Evolutionary conservation across 2,329 filamentous ascomycete species (phyloP).

Genomic region (Lasiodiplodia sp.): DNA sequence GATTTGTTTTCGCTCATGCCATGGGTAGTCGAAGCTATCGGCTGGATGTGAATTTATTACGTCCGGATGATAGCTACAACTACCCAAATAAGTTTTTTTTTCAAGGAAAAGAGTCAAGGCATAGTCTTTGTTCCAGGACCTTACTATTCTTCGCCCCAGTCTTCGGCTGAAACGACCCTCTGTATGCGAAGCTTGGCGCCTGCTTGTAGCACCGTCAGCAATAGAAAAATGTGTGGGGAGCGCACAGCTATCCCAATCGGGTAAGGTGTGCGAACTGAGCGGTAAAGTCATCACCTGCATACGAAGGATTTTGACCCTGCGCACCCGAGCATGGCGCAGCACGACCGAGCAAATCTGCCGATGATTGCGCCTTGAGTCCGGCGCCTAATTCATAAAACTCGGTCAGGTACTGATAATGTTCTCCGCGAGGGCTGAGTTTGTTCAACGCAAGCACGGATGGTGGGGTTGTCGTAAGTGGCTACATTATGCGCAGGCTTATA

Average conservation of each 20-base stretch:
- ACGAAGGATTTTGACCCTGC: not conserved
- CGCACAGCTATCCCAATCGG: not conserved
- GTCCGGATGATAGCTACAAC: too few relatives aligned
- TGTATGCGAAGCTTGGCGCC: too few relatives aligned
- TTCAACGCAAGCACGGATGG: too few relatives aligned
- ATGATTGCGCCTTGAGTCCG: too few relatives aligned
- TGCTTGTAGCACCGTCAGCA: not conserved
- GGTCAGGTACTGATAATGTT: not conserved
- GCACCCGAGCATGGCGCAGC: not conserved
- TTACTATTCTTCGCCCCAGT: too few relatives aligned
- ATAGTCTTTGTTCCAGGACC: too few relatives aligned
- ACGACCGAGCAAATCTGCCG: not conserved
- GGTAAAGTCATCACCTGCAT: not conserved
- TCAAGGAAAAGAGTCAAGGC: too few relatives aligned
- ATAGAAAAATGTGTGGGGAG: not conserved
- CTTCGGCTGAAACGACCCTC: too few relatives aligned
- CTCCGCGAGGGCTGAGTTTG: not conserved
- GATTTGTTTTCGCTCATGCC: too few relatives aligned
- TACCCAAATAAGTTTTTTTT: too few relatives aligned
- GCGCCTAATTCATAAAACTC: not conserved
- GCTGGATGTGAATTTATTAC: too few relatives aligned
- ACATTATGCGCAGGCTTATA: not conserved
- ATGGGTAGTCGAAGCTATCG: too few relatives aligned
- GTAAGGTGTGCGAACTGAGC: not conserved
- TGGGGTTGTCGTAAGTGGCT: not conserved